phyloP scores from a whole-genome alignment of 2,329 filamentous ascomycete species.

The Aaosphaeria arxii region DNA sequence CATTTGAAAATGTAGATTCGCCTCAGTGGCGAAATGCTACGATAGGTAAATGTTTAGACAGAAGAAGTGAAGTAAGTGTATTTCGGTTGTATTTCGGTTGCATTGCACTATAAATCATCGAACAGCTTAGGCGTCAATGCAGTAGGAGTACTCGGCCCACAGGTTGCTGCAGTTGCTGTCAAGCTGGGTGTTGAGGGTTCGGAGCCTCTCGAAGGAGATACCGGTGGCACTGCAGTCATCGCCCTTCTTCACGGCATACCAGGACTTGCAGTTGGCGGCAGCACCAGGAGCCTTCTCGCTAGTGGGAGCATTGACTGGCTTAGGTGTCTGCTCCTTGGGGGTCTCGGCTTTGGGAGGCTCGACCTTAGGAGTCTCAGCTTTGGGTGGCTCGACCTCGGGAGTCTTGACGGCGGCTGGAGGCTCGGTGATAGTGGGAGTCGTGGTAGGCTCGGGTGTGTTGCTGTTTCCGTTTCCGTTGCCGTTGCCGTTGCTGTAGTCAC shows the following conservation, averaged over 20 bases:
- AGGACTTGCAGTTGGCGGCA: constrained; percentile 22
- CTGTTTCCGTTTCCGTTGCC: background rate
- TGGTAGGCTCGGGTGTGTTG: background rate
- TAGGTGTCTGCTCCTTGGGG: background rate
- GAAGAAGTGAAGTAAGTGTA: no score
- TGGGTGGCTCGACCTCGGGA: constrained; percentile 1
- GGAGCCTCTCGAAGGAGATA: constrained; percentile 25
- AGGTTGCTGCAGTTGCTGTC: constrained; percentile 34
- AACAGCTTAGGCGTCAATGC: constrained; percentile 11
- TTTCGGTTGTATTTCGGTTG: no score
- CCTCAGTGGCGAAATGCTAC: no score
- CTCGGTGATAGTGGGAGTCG: constrained; percentile 1
- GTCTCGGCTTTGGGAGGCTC: constrained; percentile 2
- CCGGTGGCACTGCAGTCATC: constrained; percentile 30
- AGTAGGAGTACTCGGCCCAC: constrained; percentile 37
- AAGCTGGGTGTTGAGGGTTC: constrained; percentile 27
- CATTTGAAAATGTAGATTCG: no score
- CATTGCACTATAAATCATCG: no score
- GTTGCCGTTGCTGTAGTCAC: constrained; percentile 1
- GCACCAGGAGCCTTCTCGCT: constrained; percentile 11
- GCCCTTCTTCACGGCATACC: constrained; percentile 28
- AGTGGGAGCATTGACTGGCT: constrained; percentile 2
- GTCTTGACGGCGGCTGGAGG: background rate
- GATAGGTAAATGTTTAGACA: no score
- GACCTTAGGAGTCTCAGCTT: background rate